Conservation (phyloP, 2,329 filamentous ascomycete species). For the Fusarium citri region DNA sequence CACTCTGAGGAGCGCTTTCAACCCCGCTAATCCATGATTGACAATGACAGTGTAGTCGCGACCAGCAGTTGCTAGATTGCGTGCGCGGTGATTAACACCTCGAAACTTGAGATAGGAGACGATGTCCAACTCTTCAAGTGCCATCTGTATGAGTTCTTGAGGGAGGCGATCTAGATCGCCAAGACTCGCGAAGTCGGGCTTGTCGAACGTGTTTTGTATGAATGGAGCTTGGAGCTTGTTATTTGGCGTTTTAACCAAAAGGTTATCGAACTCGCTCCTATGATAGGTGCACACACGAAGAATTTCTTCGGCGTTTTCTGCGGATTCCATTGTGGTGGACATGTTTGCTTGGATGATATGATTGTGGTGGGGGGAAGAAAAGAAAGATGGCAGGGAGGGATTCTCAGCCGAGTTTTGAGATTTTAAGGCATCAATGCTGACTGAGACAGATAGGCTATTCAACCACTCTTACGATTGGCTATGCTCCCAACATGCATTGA, state of each 20-base stretch:
- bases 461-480: not conserved
- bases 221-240: conserved; percentile 15
- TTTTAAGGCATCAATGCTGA: conserved; percentile 5
- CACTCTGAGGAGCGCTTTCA: conserved; percentile 16
- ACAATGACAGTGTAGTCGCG: conserved; percentile 4
- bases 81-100: not conserved
- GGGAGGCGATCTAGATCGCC: conserved; percentile 1
- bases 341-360: not conserved
- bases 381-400: not conserved
- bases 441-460: not conserved
- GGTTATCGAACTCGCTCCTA: conserved; percentile 14
- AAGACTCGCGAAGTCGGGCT: not conserved
- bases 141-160: conserved; percentile 7
- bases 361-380: not conserved
- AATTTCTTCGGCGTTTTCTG: not conserved
- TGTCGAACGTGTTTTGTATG: not conserved
- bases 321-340: not conserved
- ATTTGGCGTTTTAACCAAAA: conserved; percentile 3
- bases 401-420: not conserved
- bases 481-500: not conserved
- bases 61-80: not conserved
- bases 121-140: conserved; percentile 11
- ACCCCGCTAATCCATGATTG: conserved; percentile 1
- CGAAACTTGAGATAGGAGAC: conserved; percentile 18
- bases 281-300: conserved; percentile 17